A percentile compares a stretch with the other conserved stretches of the same genome.
Evolutionary conservation across 73 alveolate genomes (phyloP).

Genomic region (Paramecium pentaurelia): DNA sequence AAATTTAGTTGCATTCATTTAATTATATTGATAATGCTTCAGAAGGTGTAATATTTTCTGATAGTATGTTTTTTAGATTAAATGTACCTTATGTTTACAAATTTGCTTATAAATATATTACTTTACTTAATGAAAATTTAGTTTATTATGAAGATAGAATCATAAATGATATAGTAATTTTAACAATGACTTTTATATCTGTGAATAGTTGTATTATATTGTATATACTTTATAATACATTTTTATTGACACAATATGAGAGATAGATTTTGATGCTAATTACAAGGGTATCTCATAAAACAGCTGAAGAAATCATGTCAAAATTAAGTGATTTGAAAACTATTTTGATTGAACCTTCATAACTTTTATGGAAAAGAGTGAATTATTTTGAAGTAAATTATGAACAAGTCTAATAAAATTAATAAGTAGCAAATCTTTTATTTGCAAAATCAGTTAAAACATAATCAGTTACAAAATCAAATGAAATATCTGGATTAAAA

Average conservation of each 20-base stretch:
- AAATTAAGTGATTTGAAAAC: not conserved
- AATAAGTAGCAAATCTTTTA: not conserved
- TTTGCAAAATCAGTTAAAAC: slow-evolving; percentile 28
- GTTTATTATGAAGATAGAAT: slow-evolving; percentile 37
- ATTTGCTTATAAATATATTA: slow-evolving; percentile 15
- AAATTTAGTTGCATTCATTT: not conserved
- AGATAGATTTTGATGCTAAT: slow-evolving; percentile 33
- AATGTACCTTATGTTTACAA: slow-evolving; percentile 21
- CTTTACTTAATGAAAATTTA: not conserved
- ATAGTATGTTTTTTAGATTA: slow-evolving; percentile 6
- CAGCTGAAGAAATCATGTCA: slow-evolving; percentile 9
- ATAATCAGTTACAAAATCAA: not conserved
- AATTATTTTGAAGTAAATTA: slow-evolving; percentile 30
- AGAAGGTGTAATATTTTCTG: not conserved
- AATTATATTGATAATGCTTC: not conserved
- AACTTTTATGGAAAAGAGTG: slow-evolving; percentile 1
- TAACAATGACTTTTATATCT: not conserved
- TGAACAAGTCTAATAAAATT: not conserved
- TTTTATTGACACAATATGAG: not conserved
- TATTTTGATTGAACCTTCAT: slow-evolving; percentile 28
- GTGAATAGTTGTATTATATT: not conserved
- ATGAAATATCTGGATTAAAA: not conserved
- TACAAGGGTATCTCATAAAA: not conserved
- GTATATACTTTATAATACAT: not conserved
- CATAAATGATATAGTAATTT: not conserved